Base-by-base conservation (phyloP, 2,329 filamentous ascomycete species). In the Aotearoamyces nothofagi region DNA sequence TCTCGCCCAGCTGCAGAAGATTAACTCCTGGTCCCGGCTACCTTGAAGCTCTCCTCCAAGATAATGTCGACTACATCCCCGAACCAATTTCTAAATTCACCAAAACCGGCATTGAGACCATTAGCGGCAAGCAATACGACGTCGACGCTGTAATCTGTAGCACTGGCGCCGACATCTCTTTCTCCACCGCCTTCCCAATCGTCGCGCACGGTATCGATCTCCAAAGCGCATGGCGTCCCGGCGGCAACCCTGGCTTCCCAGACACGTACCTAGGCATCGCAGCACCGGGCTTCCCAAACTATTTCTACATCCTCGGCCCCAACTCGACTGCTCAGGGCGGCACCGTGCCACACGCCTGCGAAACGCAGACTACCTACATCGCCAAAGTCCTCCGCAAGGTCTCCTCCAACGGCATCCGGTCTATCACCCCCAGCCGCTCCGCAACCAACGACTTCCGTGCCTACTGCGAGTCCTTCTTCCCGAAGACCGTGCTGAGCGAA, bases 371-470 rank as follows among this genome's bases (percentile, higher is more conserved):
- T 2, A 61, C 67, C 0, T 76, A 73, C 46, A 64, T 69, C 33
- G 70, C 74, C 11, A 74, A 75, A 41, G 52, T 78, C 3, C 53
- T 81, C 0, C 69, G 76, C 29, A 81, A 81, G 41, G 57, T 68
- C 0, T 64, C 64, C 1, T 58, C 62, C 5, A 72, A 81, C 46
- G 73, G 73, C 3, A 75, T 80, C 51, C 65, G 61, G 40, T 60
- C 66, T 0, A 61, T 79, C 5, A 47, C 50, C 2, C 73, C 75
- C 0, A 63, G 59, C 0, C 57, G 57, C 20, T 51, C 56, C 24
- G 75, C 75, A 0, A 53, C 73, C 0, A 71, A 77, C 20, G 71
- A 78, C 37, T 74, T 73, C 36, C 50, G 67, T n/a, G 59, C 65
- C 32, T 73, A 70, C 47, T 59, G 56, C 16, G 60, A 68, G 34